Percentiles rank a stretch among this genome's conserved stretches.
These are phyloP conservation scores for Kazachstania taianensis DNA, from an alignment of 805 yeast species.

Conservation along the genomic window DNA sequence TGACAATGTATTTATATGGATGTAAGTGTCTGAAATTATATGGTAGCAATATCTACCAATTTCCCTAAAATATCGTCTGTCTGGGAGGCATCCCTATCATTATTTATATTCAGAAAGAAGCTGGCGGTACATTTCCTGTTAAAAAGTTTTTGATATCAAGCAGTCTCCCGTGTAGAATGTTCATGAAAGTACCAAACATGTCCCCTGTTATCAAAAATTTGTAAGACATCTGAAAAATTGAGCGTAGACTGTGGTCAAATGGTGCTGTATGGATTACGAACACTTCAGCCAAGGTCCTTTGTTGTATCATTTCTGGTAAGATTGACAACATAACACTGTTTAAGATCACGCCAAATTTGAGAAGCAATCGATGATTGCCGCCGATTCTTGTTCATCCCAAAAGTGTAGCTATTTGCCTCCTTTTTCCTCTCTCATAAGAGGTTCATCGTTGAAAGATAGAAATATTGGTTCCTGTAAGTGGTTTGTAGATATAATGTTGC, in stretches of 20 bases:
- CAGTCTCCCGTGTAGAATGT: conserved; percentile 28
- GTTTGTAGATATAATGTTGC: conserved; percentile 36
- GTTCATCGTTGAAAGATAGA: conserved; percentile 37
- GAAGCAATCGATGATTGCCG: conserved; percentile 41
- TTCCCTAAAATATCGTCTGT: conserved; percentile 13
- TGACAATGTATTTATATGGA: conserved; percentile 43
- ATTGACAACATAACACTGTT: conserved; percentile 41
- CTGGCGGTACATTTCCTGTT: conserved; percentile 15
- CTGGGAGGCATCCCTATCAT: conserved; percentile 7
- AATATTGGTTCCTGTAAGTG: conserved; percentile 27
- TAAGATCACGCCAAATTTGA: conserved; percentile 43
- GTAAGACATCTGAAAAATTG: conserved; percentile 44
- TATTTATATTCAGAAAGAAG: conserved; percentile 18
- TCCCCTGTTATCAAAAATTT: conserved; percentile 47
- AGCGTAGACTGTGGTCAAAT: conserved; percentile 49
- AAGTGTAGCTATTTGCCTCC: conserved; percentile 32
- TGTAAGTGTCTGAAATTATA: conserved; percentile 45
- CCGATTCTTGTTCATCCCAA: conserved; percentile 44
- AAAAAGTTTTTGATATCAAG: conserved; percentile 23
- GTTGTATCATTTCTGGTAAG: conserved; percentile 29
- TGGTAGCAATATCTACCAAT: conserved; percentile 32
- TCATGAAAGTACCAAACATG: conserved; percentile 31
- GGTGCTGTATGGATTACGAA: conserved; percentile 46
- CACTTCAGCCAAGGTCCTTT: conserved; percentile 39
- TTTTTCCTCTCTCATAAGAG: conserved; percentile 34